Evolutionary conservation across 345 rosid species (phyloP).

Genomic region (Dipteronia sinensis): DNA sequence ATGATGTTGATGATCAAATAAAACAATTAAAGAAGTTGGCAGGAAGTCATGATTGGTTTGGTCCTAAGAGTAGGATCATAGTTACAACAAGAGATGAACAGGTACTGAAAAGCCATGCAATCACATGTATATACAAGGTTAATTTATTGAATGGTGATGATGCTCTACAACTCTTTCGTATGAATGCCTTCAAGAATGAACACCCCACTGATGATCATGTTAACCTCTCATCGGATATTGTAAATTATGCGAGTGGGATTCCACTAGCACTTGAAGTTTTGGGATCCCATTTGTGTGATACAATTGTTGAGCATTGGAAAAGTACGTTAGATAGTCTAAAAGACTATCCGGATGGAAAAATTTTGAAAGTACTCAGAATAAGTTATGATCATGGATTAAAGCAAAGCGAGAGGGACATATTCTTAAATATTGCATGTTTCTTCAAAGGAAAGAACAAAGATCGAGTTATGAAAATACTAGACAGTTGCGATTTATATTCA

Average conservation of each 20-base stretch:
- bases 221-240: neutral
- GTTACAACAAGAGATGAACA: constrained; percentile 16
- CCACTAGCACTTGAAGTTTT: constrained; percentile 21
- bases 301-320: constrained; percentile 5
- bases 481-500: constrained; percentile 3
- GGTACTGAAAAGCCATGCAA: neutral
- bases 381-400: constrained; percentile 8
- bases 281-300: neutral
- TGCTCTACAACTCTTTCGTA: too few relatives aligned
- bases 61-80: neutral
- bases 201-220: neutral
- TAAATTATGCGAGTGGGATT: neutral
- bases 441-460: neutral
- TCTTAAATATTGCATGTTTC: neutral
- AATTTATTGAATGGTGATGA: neutral
- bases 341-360: neutral
- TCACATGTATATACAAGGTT: neutral
- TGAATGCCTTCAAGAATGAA: too few relatives aligned
- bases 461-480: constrained; percentile 5
- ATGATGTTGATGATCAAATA: neutral
- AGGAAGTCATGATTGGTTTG: neutral
- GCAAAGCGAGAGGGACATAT: neutral
- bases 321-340: neutral
- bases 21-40: neutral
- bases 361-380: neutral